These are phyloP conservation scores for Mrakia gelida DNA, from an alignment of 768 basidiomycete genomes.

Conservation along the genomic window DNA sequence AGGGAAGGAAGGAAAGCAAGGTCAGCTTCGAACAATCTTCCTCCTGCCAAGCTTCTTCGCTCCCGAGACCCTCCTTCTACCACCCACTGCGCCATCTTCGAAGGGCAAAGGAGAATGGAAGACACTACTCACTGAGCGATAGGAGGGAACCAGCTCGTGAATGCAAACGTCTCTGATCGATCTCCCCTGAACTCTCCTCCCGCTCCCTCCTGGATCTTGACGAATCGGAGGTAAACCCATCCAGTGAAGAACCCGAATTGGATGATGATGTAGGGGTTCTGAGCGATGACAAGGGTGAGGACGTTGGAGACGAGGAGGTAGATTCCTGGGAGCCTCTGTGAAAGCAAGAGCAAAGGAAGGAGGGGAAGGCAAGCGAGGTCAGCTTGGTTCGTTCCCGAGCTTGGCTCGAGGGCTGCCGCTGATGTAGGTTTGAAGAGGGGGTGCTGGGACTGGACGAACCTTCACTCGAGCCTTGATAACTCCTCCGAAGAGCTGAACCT, in stretches of 20 bases:
- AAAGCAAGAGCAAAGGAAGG: background rate
- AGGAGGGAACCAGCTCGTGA: conserved; percentile 95
- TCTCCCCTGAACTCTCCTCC: conserved; percentile 77
- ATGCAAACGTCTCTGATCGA: conserved; percentile 90
- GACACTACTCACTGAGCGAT: conserved; percentile 72
- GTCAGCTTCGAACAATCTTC: too few relatives aligned
- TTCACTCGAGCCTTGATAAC: conserved; percentile 82
- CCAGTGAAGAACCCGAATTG: conserved; percentile 99
- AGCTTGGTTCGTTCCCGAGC: background rate
- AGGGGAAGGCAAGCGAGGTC: background rate
- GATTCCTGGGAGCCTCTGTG: conserved; percentile 83
- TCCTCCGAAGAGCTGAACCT: conserved; percentile 79
- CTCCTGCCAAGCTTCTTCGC: too few relatives aligned
- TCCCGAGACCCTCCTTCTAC: too few relatives aligned
- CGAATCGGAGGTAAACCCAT: conserved; percentile 94
- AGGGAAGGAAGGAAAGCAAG: too few relatives aligned
- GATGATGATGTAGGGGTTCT: conserved; percentile 51
- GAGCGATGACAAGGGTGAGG: conserved; percentile 39
- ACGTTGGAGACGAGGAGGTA: conserved; percentile 87
- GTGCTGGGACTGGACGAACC: conserved; percentile 48
- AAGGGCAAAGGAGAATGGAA: background rate
- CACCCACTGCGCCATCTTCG: too few relatives aligned
- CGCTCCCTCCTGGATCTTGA: conserved; percentile 71
- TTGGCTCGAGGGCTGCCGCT: background rate
- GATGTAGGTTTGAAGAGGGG: background rate